phyloP scores from a whole-genome alignment of 352 stramenopile genomes.

The Pythium rishiriense region DNA sequence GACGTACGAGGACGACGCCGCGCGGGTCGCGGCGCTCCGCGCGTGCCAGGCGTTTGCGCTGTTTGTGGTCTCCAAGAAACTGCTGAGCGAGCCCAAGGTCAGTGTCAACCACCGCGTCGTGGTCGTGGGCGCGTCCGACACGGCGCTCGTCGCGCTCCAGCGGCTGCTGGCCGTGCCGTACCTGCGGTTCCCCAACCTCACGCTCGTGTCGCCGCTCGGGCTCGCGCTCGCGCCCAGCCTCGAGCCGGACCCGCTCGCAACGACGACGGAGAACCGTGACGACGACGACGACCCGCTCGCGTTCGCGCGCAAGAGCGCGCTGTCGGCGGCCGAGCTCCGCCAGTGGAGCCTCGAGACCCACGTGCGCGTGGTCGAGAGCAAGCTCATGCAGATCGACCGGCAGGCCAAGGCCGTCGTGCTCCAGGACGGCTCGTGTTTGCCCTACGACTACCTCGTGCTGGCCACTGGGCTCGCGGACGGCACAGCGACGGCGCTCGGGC shows the following conservation, averaged over 20 bases:
- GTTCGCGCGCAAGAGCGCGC: constrained; percentile 54
- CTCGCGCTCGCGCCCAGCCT: constrained; percentile 39
- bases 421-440: constrained; percentile 57
- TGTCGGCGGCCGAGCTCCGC: constrained; percentile 31
- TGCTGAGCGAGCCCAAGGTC: constrained; percentile 87
- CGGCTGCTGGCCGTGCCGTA: constrained; percentile 79
- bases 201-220: constrained; percentile 78
- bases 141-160: constrained; percentile 77
- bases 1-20: constrained; percentile 48
- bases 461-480: constrained; percentile 53
- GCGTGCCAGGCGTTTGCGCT: constrained; percentile 56
- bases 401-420: constrained; percentile 51
- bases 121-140: constrained; percentile 80
- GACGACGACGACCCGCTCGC: constrained; percentile 26
- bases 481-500: constrained; percentile 23
- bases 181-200: constrained; percentile 84
- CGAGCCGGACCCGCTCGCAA: constrained; percentile 20
- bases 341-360: constrained; percentile 48
- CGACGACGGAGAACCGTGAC: neutral
- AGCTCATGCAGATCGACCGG: constrained; percentile 60
- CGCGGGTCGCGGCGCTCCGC: constrained; percentile 19
- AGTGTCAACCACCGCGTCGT: constrained; percentile 84
- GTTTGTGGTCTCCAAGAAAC: constrained; percentile 83
- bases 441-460: constrained; percentile 72
- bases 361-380: constrained; percentile 44